These are phyloP conservation scores for Pseudoneurospora amorphoporcata DNA, from an alignment of 495 filamentous ascomycete species.

Conservation along the genomic window DNA sequence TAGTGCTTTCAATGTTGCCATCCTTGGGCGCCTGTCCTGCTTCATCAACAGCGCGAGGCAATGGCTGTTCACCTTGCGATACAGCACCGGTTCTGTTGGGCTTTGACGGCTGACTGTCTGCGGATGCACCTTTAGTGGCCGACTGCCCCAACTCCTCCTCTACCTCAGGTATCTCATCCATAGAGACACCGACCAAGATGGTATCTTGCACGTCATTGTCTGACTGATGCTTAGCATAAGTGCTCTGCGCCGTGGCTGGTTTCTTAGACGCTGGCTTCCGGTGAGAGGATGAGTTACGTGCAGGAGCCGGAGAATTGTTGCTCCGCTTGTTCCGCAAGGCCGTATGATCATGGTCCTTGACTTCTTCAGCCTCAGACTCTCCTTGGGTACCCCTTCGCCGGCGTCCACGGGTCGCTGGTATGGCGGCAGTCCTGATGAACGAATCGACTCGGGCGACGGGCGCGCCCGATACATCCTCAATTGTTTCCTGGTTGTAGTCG, in stretches of 20 bases:
- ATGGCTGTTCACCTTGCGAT: neutral
- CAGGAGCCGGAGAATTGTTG: constrained; percentile 22
- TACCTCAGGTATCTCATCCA: constrained; percentile 7
- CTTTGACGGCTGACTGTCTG: neutral
- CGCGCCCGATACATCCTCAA: constrained; percentile 21
- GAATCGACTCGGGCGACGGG: neutral
- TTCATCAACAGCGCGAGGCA: neutral
- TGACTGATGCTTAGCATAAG: constrained; percentile 21
- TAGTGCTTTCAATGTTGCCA: neutral
- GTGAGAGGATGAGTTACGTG: constrained; percentile 19
- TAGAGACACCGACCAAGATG: constrained; percentile 35
- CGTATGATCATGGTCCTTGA: constrained; percentile 7
- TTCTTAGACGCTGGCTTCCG: constrained; percentile 27
- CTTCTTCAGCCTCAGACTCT: constrained; percentile 18
- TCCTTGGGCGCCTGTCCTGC: neutral
- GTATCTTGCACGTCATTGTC: constrained; percentile 40
- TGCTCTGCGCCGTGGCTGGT: constrained; percentile 15
- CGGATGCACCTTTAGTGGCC: constrained; percentile 1
- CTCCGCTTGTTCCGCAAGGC: constrained; percentile 13
- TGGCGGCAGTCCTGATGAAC: constrained; percentile 12
- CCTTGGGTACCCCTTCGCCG: constrained; percentile 21
- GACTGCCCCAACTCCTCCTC: constrained; percentile 16
- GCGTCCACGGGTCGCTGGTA: constrained; percentile 14
- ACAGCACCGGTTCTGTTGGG: neutral
- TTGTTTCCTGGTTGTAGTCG: constrained; percentile 36